Conservation (phyloP, 441 rosid genomes). For the Mallotus japonicus region DNA sequence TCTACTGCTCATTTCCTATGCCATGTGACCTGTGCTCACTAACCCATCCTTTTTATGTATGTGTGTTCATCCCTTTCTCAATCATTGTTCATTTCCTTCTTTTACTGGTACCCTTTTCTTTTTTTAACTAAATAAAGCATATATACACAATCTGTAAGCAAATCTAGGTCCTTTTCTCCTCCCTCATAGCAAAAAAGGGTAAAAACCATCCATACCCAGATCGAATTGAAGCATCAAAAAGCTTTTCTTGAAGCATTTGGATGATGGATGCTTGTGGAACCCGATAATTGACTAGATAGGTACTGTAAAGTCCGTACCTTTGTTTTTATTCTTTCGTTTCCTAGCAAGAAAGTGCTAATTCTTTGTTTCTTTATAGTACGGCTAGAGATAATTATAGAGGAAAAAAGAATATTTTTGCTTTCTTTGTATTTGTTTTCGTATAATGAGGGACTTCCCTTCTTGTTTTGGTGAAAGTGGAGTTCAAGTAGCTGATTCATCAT, state of each 20-base stretch:
- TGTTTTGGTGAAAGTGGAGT: constrained; percentile 94
- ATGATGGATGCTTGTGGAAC: constrained; percentile 32
- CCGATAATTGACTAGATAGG: constrained; percentile 27
- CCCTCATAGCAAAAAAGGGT: background rate
- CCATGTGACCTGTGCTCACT: constrained; percentile 29
- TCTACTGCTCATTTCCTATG: constrained; percentile 1
- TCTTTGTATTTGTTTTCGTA: constrained; percentile 4
- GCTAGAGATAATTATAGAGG: background rate
- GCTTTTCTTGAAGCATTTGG: constrained; percentile 31
- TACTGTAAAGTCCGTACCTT: constrained; percentile 9
- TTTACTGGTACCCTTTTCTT: background rate
- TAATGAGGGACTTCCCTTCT: constrained; percentile 95
- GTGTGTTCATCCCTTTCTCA: background rate
- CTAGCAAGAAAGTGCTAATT: background rate
- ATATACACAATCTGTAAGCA: constrained; percentile 26
- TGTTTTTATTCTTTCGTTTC: background rate
- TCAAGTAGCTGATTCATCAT: constrained; percentile 81
- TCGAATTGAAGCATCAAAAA: constrained; percentile 23
- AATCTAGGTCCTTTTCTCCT: constrained; percentile 25
- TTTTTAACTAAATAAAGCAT: background rate
- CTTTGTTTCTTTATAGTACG: too few relatives aligned
- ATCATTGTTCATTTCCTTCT: constrained; percentile 1
- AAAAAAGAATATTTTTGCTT: background rate
- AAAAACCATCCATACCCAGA: constrained; percentile 15
- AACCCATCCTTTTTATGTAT: background rate